Evolutionary conservation across 1,284 basidiomycete genomes (phyloP), one percentile per base, ranked within the genome.

Genomic region (Pyrrhoderma lamaoense): DNA sequence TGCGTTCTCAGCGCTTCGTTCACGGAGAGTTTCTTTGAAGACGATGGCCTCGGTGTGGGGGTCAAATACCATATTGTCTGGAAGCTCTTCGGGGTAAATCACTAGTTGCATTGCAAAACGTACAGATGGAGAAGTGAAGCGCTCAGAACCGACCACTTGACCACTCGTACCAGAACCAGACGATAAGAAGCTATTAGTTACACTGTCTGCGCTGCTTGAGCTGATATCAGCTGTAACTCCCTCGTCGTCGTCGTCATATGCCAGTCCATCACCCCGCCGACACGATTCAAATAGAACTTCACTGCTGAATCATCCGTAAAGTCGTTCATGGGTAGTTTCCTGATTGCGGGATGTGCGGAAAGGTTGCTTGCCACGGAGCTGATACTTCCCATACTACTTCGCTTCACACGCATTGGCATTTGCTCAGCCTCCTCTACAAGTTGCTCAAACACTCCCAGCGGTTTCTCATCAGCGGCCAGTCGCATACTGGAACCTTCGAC

Each of bases 301-400:
- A 98, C 94, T 0, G 87, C 85, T 8, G 92, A 93, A 63, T 98
- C 94, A 58, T 99, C 95, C 49, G 89, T 91, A 64, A 94, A 99
- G 65, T 98, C 95, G 60, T 93, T 95, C 89, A 94, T 93, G 31
- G 89, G 82, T 34, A 97, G 70, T 60, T 90, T 89, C 60, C 83
- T 85, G 67, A 97, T 98, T 14, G 94, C 93, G 8, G 94, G 93
- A 62, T 96, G 89, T 75, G 89, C 83, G 7, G 87, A 91, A 23
- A 98, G 72, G 61, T 95, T 94, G 62, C 90, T 94, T 35, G 85
- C 76, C 23, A 99, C 76, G 5, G 92, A 95, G 59, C 85, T 92
- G 61, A 99, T 94, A 61, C 91, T 94, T 34, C 92, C 90, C 51
- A 97, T 82, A 55, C 89, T 93, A 56, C 90, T 93, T 49, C 94